phyloP scores from a whole-genome alignment of 2,329 filamentous ascomycete genomes.

The Fusarium sp. region DNA sequence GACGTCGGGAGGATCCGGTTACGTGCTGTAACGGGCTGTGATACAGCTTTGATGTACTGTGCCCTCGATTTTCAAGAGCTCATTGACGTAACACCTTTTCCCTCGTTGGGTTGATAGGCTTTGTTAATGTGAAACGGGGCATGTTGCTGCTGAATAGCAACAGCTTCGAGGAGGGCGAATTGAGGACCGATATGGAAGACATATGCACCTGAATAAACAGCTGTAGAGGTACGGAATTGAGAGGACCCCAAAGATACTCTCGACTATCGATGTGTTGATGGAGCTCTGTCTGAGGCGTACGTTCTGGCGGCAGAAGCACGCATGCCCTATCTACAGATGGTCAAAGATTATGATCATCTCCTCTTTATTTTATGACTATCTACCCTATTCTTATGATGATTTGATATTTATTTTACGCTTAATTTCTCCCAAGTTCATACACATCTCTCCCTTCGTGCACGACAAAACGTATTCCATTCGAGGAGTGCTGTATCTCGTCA shows the following conservation, averaged over 20 bases:
- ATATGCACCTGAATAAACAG: accelerated
- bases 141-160: background rate
- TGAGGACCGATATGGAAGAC: background rate
- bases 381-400: background rate
- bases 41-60: background rate
- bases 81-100: background rate
- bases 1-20: background rate
- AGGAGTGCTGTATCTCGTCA: background rate
- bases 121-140: background rate
- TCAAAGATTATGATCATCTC: background rate
- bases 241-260: background rate
- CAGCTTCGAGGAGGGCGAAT: background rate
- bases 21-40: background rate
- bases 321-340: background rate
- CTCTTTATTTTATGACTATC: background rate
- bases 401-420: background rate
- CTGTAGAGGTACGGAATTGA: background rate
- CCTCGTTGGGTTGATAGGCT: background rate
- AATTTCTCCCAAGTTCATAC: background rate
- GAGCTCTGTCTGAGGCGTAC: background rate
- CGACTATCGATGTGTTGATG: background rate
- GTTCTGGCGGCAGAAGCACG: background rate
- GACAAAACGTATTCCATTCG: background rate
- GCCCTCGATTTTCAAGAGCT: background rate
- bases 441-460: background rate